Evolutionary conservation across 257 asterid species (phyloP), one percentile per base, ranked within the genome.

Genomic region (Solanum corneliomulleri): DNA sequence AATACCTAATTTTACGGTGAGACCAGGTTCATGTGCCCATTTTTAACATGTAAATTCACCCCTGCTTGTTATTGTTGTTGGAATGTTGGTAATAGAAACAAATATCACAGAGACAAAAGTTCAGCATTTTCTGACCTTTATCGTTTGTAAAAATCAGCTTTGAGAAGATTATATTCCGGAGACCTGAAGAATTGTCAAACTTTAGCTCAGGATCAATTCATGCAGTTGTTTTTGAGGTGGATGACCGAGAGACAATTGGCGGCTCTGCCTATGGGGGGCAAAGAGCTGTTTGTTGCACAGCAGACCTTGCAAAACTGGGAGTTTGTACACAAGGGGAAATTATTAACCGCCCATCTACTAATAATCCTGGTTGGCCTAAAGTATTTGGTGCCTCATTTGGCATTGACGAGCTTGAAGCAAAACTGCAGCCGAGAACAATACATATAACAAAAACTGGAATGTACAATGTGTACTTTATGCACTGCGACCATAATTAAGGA

Each of bases 231-330:
- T 96, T 96, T 87, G 98, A 96, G 96, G 99, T 96, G 87, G 98
- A 93, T 76, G 99, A 96, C 89, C 91, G 97, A 86, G 98, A 96
- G 89, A 86, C 87, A 7, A 95, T 96, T 25, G 99, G 99, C 20
- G 99, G 99, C 85, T 96, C 99, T n/a, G 98, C 97, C 45, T 96
- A 96, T 86, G 99, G 99, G 64, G 99, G 99, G 47, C 99, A 96
- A 89, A 94, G 98, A 92, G 99, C 99, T 49, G 91, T 96, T 62
- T 96, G 99, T 87, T 96, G 99, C 92, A 88, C 97, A 2, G 92
- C 93, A 20, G 99, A 96, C 92, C 98, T 96, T 88, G 96, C 97
- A 31, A 96, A 96, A 91, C 98, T 96, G 56, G 98, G 98, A 78
- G 98, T 94, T 78, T 96, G 99, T 91, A 93, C 89, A 86, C 92